Conservation (phyloP, 352 stramenopile species). For the Albugo laibachii region DNA sequence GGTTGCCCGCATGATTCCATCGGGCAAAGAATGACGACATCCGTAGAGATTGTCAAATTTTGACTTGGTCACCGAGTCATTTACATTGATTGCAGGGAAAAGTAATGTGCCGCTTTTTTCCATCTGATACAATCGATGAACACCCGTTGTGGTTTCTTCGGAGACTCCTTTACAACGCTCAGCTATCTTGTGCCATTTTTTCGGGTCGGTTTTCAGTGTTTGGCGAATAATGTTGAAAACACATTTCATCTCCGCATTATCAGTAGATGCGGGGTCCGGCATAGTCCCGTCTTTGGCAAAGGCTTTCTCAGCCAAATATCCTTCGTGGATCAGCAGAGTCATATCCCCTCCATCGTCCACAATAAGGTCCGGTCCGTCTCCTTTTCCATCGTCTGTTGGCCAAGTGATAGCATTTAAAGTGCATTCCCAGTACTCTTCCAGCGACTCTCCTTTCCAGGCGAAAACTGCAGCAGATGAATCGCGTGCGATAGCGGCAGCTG, state of each 20-base stretch:
- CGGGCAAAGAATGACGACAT: conserved; percentile 96
- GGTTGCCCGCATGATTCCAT: conserved; percentile 97
- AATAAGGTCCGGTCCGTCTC: conserved; percentile 93
- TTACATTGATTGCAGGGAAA: conserved; percentile 98
- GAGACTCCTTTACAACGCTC: conserved; percentile 90
- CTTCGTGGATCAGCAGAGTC: conserved; percentile 97
- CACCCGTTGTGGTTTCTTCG: conserved; percentile 97
- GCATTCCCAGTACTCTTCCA: conserved; percentile 99
- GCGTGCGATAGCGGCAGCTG: conserved; percentile 90
- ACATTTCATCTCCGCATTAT: conserved; percentile 98
- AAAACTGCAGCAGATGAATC: conserved; percentile 92
- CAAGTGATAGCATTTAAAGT: conserved; percentile 95
- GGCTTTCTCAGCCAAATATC: conserved; percentile 91
- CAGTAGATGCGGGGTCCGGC: conserved; percentile 85
- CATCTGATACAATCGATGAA: conserved; percentile 97
- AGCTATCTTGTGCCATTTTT: conserved; percentile 95
- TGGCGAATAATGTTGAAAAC: conserved; percentile 93
- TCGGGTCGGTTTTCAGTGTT: conserved; percentile 85
- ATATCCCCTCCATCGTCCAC: conserved; percentile 98
- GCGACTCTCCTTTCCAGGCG: conserved; percentile 96
- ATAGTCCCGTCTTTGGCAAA: conserved; percentile 89
- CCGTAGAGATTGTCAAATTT: conserved; percentile 99
- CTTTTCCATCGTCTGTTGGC: conserved; percentile 92
- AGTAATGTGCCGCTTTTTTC: conserved; percentile 90
- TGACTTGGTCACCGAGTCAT: conserved; percentile 99